These are phyloP conservation scores for Handroanthus guayacan DNA, from an alignment of 257 asterid species.

Conservation along the genomic window DNA sequence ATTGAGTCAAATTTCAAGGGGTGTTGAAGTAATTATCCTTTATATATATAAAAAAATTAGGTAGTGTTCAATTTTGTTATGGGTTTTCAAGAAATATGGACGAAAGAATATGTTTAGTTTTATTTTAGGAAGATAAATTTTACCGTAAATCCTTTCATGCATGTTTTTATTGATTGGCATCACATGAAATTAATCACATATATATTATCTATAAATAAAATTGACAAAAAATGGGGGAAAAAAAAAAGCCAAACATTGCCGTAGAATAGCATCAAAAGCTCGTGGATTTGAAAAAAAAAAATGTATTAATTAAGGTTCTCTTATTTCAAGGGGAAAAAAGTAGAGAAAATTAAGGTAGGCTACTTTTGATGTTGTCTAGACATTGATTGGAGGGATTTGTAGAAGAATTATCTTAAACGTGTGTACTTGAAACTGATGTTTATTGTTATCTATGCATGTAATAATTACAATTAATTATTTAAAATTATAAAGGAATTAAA, in stretches of 20 bases:
- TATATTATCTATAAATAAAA: too few relatives aligned
- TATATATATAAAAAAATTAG: too few relatives aligned
- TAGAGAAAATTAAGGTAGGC: conserved; percentile 22
- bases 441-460: neutral
- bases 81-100: too few relatives aligned
- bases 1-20: too few relatives aligned
- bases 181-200: too few relatives aligned
- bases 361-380: conserved; percentile 30
- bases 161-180: too few relatives aligned
- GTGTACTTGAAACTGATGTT: conserved; percentile 1
- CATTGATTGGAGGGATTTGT: conserved; percentile 23
- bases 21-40: too few relatives aligned
- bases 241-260: neutral
- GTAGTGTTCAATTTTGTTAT: too few relatives aligned
- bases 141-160: too few relatives aligned
- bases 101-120: too few relatives aligned
- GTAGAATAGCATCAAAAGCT: neutral
- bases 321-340: conserved; percentile 4
- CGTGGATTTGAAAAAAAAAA: neutral
- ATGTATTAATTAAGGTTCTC: neutral
- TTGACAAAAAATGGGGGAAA: neutral
- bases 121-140: too few relatives aligned
- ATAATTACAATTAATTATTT: neutral
- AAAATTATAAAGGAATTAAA: neutral
- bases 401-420: conserved; percentile 34